Base-by-base conservation (phyloP, 768 basidiomycete species). In the Scleroderma bovista region DNA sequence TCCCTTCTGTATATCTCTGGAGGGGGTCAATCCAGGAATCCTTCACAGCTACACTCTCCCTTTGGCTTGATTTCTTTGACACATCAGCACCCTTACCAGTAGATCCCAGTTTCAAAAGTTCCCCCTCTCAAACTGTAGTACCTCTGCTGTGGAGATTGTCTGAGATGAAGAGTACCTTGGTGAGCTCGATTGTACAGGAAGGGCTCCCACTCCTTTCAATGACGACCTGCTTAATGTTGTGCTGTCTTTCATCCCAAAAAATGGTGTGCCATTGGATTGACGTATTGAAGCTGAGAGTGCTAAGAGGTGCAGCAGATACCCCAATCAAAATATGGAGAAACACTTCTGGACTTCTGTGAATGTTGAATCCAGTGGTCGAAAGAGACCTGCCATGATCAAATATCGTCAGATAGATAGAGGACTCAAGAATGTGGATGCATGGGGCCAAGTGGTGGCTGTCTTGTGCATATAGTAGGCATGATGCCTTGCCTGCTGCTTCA, bases 11-110 rank as follows among this genome's bases (percentile, higher is more conserved):
- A 16, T 22, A 51, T 22, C 16, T 20, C 29, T 32, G 16, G 7
- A 42, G n/a, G 1, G 40, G 54, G n/a, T 52, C 47, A 1, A 52
- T 32, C 39, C 47, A 55, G 2, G 37, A 20, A 19, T 55, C 51
- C 16, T 52, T 55, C 12, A 55, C 33, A 1, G 48, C 43, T 2
- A 52, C 54, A n/a, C n/a, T n/a, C n/a, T n/a, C n/a, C n/a, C n/a
- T n/a, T 15, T 51, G 49, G 11, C 38, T 29, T 5, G 26, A 5
- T 29, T 29, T n/a, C n/a, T n/a, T n/a, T n/a, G n/a, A n/a, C n/a
- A n/a, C n/a, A n/a, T n/a, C n/a, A n/a, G n/a, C n/a, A n/a, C n/a
- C n/a, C n/a, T n/a, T n/a, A n/a, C n/a, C n/a, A n/a, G n/a, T n/a
- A n/a, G n/a, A n/a, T n/a, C n/a, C n/a, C n/a, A n/a, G n/a, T n/a